Conservation (phyloP, 352 stramenopile genomes). For the Globisporangium nodosum region DNA sequence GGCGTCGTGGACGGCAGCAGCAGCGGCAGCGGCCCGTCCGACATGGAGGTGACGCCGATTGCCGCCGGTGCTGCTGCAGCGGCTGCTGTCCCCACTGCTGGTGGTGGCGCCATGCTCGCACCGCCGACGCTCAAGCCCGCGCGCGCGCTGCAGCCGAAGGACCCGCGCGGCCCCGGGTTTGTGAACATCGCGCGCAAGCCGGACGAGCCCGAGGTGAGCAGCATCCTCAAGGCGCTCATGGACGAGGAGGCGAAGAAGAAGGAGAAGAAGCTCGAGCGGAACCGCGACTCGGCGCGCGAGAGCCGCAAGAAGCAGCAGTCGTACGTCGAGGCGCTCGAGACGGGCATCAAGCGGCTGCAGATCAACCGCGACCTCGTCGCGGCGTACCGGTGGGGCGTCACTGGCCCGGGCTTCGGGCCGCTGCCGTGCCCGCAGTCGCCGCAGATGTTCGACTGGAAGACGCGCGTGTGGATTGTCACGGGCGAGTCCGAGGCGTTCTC, state of each 20-base stretch:
- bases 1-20: conserved; percentile 12
- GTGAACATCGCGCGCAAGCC: conserved; percentile 80
- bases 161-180: conserved; percentile 30
- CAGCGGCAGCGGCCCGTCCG: not conserved
- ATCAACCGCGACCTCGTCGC: conserved; percentile 73
- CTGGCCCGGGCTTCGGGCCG: conserved; percentile 31
- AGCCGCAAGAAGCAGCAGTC: conserved; percentile 84
- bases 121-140: conserved; percentile 23
- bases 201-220: conserved; percentile 75
- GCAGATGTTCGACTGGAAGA: conserved; percentile 58
- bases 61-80: not conserved
- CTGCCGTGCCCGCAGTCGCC: conserved; percentile 39
- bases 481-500: conserved; percentile 52
- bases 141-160: conserved; percentile 41
- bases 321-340: conserved; percentile 83
- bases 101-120: conserved; percentile 1
- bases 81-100: conserved; percentile 2
- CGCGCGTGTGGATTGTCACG: conserved; percentile 62
- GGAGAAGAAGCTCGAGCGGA: conserved; percentile 86
- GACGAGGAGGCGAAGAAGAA: conserved; percentile 87
- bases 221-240: conserved; percentile 85
- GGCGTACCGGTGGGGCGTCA: conserved; percentile 71
- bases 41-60: conserved; percentile 2
- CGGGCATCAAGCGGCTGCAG: conserved; percentile 82
- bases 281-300: conserved; percentile 81